phyloP scores from a whole-genome alignment of 805 yeast genomes.

The Torulaspora indica region DNA sequence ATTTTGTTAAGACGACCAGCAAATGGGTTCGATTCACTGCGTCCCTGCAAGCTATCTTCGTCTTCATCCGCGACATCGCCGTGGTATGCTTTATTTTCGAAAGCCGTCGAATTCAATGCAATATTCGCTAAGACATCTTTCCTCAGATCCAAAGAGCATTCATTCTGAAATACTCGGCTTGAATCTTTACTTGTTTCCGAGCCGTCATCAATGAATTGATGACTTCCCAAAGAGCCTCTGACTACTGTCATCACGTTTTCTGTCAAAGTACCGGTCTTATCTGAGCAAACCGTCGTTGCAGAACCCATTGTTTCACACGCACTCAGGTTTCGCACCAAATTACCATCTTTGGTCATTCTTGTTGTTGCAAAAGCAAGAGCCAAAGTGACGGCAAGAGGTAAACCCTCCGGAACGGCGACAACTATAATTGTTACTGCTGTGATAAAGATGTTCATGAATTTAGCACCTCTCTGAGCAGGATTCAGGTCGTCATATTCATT shows the following conservation, averaged over 20 bases:
- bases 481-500: conserved; percentile 43
- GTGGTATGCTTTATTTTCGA: conserved; percentile 53
- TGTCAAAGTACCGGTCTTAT: conserved; percentile 95
- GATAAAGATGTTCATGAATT: conserved; percentile 78
- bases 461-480: conserved; percentile 75
- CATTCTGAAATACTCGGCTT: conserved; percentile 5
- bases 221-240: conserved; percentile 59
- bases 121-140: conserved; percentile 50
- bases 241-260: conserved; percentile 92
- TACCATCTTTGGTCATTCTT: conserved; percentile 94
- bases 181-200: conserved; percentile 6
- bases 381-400: conserved; percentile 93
- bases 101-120: conserved; percentile 81
- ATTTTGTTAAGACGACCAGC: conserved; percentile 5
- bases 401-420: conserved; percentile 99
- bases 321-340: conserved; percentile 86
- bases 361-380: conserved; percentile 98
- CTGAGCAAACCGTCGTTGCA: conserved; percentile 95
- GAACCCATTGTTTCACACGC: conserved; percentile 99
- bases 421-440: conserved; percentile 90
- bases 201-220: conserved; percentile 47
- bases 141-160: conserved; percentile 16
- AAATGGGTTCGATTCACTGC: conserved; percentile 29
- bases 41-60: conserved; percentile 8
- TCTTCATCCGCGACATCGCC: conserved; percentile 15